phyloP scores from a whole-genome alignment of 208 protist genomes.

The Spongospora subterranea region DNA sequence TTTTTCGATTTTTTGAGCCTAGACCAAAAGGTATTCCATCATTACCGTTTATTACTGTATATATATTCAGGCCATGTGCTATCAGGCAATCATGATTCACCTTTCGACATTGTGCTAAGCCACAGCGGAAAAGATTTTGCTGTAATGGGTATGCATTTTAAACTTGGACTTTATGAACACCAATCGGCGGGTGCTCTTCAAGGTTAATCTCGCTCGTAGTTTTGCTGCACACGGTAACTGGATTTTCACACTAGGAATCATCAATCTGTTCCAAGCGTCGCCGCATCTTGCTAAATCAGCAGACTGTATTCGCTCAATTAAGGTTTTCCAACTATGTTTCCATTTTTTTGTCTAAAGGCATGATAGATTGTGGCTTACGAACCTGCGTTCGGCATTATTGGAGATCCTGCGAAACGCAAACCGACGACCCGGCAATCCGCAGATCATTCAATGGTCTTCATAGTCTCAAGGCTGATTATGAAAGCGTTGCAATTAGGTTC shows the following conservation, averaged over 20 bases:
- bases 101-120: conserved; percentile 59
- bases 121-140: conserved; percentile 62
- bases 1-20: conserved; percentile 62
- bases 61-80: too few species aligned
- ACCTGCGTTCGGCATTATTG: conserved; percentile 63
- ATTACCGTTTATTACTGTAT: neutral
- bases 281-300: conserved; percentile 45
- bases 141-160: conserved; percentile 64
- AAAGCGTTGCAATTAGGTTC: conserved; percentile 54
- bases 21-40: conserved; percentile 36
- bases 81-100: conserved; percentile 33
- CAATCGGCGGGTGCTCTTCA: conserved; percentile 59
- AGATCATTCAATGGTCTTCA: conserved; percentile 65
- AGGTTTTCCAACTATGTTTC: neutral
- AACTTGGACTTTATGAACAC: conserved; percentile 61
- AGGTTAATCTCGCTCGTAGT: neutral
- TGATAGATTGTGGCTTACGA: conserved; percentile 31
- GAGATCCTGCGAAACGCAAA: conserved; percentile 57
- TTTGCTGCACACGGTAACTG: neutral
- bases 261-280: conserved; percentile 30
- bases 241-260: neutral
- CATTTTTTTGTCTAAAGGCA: neutral
- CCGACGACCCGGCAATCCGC: conserved; percentile 59
- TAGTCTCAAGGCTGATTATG: conserved; percentile 55
- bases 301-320: conserved; percentile 51